Conservation (phyloP, 352 stramenopile species). For the Phytophthora rubi region DNA sequence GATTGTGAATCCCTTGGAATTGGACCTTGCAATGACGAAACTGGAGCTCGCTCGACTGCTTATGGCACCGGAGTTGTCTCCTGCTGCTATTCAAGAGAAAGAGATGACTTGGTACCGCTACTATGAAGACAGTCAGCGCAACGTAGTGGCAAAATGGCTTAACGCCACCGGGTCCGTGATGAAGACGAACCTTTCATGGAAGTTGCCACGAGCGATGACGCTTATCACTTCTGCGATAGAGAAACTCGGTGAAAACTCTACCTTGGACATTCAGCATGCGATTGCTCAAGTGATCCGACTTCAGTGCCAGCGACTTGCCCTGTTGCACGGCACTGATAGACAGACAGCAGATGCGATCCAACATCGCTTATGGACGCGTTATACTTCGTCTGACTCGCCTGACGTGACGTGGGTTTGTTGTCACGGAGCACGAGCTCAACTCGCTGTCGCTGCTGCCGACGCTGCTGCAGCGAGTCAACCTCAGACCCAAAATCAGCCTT, state of each 20-base stretch:
- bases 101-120: conserved; percentile 79
- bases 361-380: conserved; percentile 57
- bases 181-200: conserved; percentile 15
- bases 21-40: conserved; percentile 48
- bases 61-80: conserved; percentile 39
- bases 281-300: conserved; percentile 39
- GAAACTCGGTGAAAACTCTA: conserved; percentile 11
- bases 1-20: conserved; percentile 19
- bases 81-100: conserved; percentile 39
- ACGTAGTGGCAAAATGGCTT: conserved; percentile 79
- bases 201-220: conserved; percentile 42
- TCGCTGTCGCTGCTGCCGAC: conserved; percentile 19
- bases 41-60: conserved; percentile 45
- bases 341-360: conserved; percentile 25
- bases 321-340: conserved; percentile 47
- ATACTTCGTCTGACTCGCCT: conserved; percentile 37
- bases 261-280: conserved; percentile 26
- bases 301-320: conserved; percentile 49
- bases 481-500: conserved; percentile 10
- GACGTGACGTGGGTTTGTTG: conserved; percentile 65
- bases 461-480: conserved; percentile 19
- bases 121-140: conserved; percentile 51
- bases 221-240: conserved; percentile 35
- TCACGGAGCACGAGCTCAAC: conserved; percentile 25
- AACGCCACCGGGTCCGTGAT: conserved; percentile 42